Evolutionary conservation across 202 grass and related monocot genomes (phyloP).

Genomic region (Zoysia matrella): DNA sequence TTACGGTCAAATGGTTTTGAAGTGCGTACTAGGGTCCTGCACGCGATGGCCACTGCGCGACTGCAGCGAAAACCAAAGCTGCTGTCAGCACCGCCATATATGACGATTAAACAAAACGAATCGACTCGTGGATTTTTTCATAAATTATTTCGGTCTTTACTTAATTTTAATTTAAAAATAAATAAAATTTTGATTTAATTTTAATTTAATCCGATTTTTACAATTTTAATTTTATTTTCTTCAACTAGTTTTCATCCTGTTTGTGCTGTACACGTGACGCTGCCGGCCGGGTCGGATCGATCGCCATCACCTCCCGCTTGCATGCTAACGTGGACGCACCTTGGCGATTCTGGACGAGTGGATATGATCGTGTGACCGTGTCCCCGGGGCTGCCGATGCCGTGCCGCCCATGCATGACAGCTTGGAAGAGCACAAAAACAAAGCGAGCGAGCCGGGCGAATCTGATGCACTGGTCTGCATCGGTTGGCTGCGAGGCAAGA

Average conservation of each 20-base stretch:
- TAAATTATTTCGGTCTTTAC: no score
- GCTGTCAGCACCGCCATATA: slow-evolving; percentile 17
- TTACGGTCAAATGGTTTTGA: slow-evolving; percentile 21
- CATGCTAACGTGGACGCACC: background rate
- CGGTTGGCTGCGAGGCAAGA: background rate
- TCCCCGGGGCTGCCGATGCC: background rate
- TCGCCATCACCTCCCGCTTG: no score
- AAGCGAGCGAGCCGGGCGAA: background rate
- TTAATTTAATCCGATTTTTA: no score
- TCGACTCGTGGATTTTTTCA: no score
- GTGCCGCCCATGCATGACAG: slow-evolving; percentile 34
- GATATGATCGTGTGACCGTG: background rate
- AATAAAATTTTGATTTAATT: no score
- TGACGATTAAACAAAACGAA: slow-evolving; percentile 7
- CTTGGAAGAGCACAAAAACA: slow-evolving; percentile 19
- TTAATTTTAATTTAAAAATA: no score
- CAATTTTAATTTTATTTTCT: no score
- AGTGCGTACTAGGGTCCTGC: slow-evolving; percentile 11
- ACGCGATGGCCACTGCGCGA: background rate
- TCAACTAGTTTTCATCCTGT: no score
- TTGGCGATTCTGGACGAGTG: slow-evolving; percentile 2
- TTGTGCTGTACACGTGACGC: slow-evolving; percentile 24
- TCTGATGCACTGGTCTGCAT: background rate
- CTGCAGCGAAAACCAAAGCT: slow-evolving; percentile 15
- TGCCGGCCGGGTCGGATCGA: background rate